These are phyloP conservation scores for Solanum appendiculatum DNA, from an alignment of 257 asterid species.

Conservation along the genomic window DNA sequence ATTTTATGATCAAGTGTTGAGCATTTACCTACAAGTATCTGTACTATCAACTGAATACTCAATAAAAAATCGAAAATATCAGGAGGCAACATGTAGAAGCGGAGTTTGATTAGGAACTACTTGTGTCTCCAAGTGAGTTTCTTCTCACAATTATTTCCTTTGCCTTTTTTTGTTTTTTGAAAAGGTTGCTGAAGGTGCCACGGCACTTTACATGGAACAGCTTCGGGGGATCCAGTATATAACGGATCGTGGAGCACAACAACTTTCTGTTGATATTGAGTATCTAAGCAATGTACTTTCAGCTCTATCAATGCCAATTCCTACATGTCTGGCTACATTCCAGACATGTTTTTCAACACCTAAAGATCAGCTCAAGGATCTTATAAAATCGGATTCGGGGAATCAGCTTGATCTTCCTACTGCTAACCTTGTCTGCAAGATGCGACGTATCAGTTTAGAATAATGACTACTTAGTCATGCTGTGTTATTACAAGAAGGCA, in stretches of 20 bases:
- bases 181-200: conserved; percentile 96
- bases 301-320: conserved; percentile 86
- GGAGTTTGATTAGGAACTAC: neutral
- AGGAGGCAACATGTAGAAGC: neutral
- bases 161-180: neutral
- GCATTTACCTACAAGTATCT: neutral
- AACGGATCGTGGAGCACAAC: conserved; percentile 92
- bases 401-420: conserved; percentile 77
- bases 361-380: conserved; percentile 70
- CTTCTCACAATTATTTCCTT: neutral
- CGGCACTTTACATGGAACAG: conserved; percentile 77
- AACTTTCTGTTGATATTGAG: conserved; percentile 85
- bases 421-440: conserved; percentile 84
- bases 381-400: conserved; percentile 55
- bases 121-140: neutral
- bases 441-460: conserved; percentile 71
- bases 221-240: conserved; percentile 81
- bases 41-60: neutral
- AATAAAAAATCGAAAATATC: neutral
- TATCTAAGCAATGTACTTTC: conserved; percentile 89
- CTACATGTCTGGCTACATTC: conserved; percentile 75
- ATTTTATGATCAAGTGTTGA: neutral
- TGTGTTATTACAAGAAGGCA: neutral
- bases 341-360: conserved; percentile 76
- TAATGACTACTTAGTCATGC: conserved; percentile 1